These are phyloP conservation scores for Metschnikowia matae DNA, from an alignment of 805 yeast genomes.

Conservation along the genomic window DNA sequence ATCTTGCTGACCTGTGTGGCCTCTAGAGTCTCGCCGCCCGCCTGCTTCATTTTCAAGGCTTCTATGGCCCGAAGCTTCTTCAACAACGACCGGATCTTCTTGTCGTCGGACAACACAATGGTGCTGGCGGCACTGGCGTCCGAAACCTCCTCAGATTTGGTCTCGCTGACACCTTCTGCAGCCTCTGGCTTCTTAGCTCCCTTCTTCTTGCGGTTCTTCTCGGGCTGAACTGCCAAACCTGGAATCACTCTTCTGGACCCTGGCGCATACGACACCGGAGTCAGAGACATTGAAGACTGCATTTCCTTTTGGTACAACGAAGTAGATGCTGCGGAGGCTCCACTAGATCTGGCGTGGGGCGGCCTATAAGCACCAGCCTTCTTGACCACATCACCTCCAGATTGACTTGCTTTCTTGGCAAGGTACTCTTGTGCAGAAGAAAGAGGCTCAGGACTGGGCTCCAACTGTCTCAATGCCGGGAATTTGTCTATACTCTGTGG, in stretches of 20 bases:
- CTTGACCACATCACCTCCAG: conserved; percentile 32
- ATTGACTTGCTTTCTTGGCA: conserved; percentile 36
- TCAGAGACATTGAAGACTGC: conserved; percentile 18
- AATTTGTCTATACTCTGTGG: conserved; percentile 53
- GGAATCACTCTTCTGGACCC: conserved; percentile 44
- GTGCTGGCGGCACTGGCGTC: conserved; percentile 41
- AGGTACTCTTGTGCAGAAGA: conserved; percentile 59
- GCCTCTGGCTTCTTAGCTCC: conserved; percentile 9
- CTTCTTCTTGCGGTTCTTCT: conserved; percentile 35
- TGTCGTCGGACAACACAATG: conserved; percentile 75
- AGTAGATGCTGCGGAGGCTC: conserved; percentile 35
- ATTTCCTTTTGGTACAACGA: conserved; percentile 58
- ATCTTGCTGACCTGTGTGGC: conserved; percentile 91
- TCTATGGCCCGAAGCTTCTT: conserved; percentile 97
- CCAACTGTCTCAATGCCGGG: conserved; percentile 49
- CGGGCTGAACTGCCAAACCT: conserved; percentile 50
- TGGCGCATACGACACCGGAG: conserved; percentile 22
- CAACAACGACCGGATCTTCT: conserved; percentile 81
- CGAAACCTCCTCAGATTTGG: neutral
- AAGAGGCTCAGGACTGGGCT: conserved; percentile 65
- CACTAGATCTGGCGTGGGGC: conserved; percentile 76
- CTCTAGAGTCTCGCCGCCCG: conserved; percentile 78
- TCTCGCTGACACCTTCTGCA: conserved; percentile 18
- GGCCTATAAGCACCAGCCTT: conserved; percentile 93
- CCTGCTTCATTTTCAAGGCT: conserved; percentile 79